These are phyloP conservation scores for Irpex rosettiformis DNA, from an alignment of 1,284 basidiomycete genomes.

Conservation along the genomic window DNA sequence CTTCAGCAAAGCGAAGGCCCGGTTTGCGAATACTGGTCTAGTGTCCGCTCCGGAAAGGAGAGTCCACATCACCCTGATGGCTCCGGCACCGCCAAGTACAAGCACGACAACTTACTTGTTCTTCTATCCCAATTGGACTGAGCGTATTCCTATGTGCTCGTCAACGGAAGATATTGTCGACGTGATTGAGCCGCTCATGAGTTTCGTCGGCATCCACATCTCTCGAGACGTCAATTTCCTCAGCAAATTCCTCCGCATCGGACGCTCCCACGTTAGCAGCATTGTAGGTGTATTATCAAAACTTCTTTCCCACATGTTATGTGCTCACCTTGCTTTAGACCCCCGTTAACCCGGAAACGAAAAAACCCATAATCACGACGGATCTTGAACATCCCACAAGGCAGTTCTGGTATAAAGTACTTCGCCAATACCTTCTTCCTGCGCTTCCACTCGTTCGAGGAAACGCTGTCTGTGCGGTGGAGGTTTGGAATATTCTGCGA, in stretches of 20 bases:
- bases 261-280: slow-evolving; percentile 43
- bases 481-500: slow-evolving; percentile 84
- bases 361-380: slow-evolving; percentile 47
- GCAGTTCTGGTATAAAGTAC: slow-evolving; percentile 77
- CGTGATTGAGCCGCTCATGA: slow-evolving; percentile 73
- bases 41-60: slow-evolving; percentile 52
- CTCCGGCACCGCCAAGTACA: slow-evolving; percentile 76
- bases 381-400: slow-evolving; percentile 56
- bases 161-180: slow-evolving; percentile 67
- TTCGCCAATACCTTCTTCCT: slow-evolving; percentile 83
- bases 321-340: slow-evolving; percentile 30
- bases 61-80: slow-evolving; percentile 60
- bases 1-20: slow-evolving; percentile 58
- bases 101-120: slow-evolving; percentile 73
- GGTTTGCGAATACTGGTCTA: slow-evolving; percentile 57
- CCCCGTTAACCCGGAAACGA: slow-evolving; percentile 50
- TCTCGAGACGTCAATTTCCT: slow-evolving; percentile 68
- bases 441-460: slow-evolving; percentile 83
- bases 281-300: slow-evolving; percentile 33
- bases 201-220: slow-evolving; percentile 72
- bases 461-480: slow-evolving; percentile 83
- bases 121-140: slow-evolving; percentile 85
- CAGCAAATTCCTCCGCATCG: slow-evolving; percentile 59
- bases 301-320: background rate
- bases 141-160: slow-evolving; percentile 65